A percentile compares a stretch with the other conserved stretches of the same genome.
Evolutionary conservation across 2,329 filamentous ascomycete genomes (phyloP).

Genomic region (Chrysoporthe puriensis): DNA sequence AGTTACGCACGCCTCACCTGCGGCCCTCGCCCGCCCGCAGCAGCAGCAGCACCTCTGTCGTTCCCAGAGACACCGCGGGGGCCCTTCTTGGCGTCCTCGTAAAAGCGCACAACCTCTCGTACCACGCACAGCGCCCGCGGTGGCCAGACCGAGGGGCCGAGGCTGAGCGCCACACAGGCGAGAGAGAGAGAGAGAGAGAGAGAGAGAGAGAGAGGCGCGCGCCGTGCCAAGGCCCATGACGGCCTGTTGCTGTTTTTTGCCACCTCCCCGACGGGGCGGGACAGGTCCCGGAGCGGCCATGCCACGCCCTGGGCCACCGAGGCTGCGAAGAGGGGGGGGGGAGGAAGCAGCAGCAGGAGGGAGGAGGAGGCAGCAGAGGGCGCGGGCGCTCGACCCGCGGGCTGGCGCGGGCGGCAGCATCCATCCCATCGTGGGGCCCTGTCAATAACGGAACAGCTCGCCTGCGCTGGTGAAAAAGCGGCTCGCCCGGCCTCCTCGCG

Average conservation of each 20-base stretch:
- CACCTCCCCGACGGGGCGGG: not conserved
- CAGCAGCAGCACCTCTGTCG: too few relatives aligned
- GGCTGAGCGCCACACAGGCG: not conserved
- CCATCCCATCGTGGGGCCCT: not conserved
- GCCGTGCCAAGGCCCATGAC: not conserved
- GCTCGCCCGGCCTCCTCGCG: conserved; percentile 17
- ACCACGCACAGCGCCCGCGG: too few relatives aligned
- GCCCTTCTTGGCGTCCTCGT: not conserved
- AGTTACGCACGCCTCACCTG: too few relatives aligned
- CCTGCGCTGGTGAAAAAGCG: conserved; percentile 12
- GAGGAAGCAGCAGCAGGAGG: not conserved
- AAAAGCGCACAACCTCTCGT: too few relatives aligned
- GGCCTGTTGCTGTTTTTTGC: not conserved
- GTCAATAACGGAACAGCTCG: conserved; percentile 26
- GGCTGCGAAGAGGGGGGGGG: too few relatives aligned
- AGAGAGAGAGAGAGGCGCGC: too few relatives aligned
- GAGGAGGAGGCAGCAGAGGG: not conserved
- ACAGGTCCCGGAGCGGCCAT: not conserved
- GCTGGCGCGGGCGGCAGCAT: not conserved
- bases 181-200: not conserved
- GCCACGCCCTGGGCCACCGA: too few relatives aligned
- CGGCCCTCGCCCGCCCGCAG: too few relatives aligned
- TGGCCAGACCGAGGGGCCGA: too few relatives aligned
- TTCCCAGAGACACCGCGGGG: too few relatives aligned
- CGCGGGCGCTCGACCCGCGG: not conserved